Evolutionary conservation across 352 stramenopile genomes (phyloP), one percentile per base, ranked within the genome.

Genomic region (Globisporangium splendens): DNA sequence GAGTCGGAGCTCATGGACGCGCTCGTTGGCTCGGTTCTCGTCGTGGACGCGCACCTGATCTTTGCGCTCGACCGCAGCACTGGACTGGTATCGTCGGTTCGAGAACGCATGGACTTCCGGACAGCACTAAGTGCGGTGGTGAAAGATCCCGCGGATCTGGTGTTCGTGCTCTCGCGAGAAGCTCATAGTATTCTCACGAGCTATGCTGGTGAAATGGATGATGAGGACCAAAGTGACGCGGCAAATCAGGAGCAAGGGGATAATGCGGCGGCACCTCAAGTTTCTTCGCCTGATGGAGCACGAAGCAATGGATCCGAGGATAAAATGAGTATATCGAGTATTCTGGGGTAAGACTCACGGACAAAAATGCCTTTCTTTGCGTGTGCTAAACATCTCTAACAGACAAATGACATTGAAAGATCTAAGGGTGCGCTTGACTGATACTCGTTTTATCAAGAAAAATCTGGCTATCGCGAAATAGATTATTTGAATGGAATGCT

Each of bases 91-190:
- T 21, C 38, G 14, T 49, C 49, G 46, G 57, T 77, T 41, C 49
- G 60, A 17, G 59, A 59, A 21, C 54, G 66, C 39, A 67, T 77
- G 50, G 58, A 79, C 51, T 83, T 74, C 28, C 43, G 73, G n/a
- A 38, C 22, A 31, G 66, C 59, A 7, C 68, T 83, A 22, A 57
- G 46, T 7, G 41, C 18, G 7, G 33, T 79, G 15, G 55, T 77
- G 12, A 50, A 43, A 31, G 62, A 77, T 39, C 58, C 63, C 1
- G 42, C 21, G 15, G 59, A 65, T 12, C 53, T 83, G 33, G 60
- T 54, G 20, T 59, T 66, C 52, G 54, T 69, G 31, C 54, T 73
- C 18, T 24, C 38, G 0, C 43, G 39, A 11, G 28, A 35, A 4
- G 66, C 66, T 7, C 31, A 17, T 11, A 28, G 49, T 18, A 63